Base-by-base conservation (phyloP, 1,284 basidiomycete genomes). In the Polyporus tsugae region DNA sequence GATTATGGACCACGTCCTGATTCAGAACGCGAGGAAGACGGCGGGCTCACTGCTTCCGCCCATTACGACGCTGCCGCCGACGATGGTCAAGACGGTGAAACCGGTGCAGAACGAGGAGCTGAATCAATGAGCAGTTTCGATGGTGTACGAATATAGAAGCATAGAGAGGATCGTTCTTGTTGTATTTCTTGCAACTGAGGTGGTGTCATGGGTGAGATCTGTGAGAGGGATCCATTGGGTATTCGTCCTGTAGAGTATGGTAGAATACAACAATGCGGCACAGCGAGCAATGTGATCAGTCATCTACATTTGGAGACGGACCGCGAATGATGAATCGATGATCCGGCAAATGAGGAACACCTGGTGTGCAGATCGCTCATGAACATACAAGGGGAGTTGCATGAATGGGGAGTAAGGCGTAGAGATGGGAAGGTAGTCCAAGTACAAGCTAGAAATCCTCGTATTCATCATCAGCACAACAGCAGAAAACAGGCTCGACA, bases 1-100 rank as follows among this genome's bases (percentile, higher is more conserved):
- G 70, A 86, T 98, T 75, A 96, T 99, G 92, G 98, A 99, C 80
- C 88, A 92, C 75, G 83, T 97, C 68, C 86, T 98, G 58, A 89
- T 94, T 69, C 96, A 98, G 82, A 93, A 95, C 74, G 86, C 95
- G 22, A 89, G 96, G 67, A 86, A 85, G 76, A 84, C 90, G 1
- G 88, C 96, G 4, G 85, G 88, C 1, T 74, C 84, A 41, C 81
- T 91, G 42, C 84, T 94, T 15, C 94, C 96, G 15, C 85, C 92
- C 13, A 86, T 97, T 75, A 93, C 90, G 35, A 95, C 93, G 19
- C 85, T 97, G 33, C 96, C 96, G 6, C 92, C 93, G 1, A 95
- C 95, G 10, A 98, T 95, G 93, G 84, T 91, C 35, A 84, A 92
- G 77, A 90, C 89, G 59, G 10, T 67, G 60, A 57, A 63, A 58